Conservation (phyloP, 179 eudicot genomes). For the Nepenthes alata region DNA sequence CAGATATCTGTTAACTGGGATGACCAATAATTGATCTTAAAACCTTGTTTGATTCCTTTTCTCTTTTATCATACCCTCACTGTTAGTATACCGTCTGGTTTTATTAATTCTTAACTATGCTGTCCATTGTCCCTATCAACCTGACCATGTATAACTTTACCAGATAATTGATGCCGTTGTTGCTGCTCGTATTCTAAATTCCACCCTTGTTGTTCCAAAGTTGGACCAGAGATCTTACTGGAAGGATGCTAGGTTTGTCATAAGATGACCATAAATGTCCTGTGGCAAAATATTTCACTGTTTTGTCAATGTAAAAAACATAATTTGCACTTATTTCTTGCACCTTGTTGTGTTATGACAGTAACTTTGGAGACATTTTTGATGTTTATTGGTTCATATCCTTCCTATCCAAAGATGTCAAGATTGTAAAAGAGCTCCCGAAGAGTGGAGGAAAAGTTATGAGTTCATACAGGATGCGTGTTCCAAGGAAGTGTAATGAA, state of each 20-base stretch:
- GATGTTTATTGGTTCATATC: constrained; percentile 78
- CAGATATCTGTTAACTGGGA: no score
- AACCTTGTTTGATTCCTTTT: no score
- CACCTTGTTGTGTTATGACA: constrained; percentile 29
- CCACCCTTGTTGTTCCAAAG: constrained; percentile 83
- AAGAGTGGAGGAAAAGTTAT: constrained; percentile 34
- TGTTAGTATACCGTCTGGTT: neutral
- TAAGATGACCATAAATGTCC: neutral
- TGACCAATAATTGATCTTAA: no score
- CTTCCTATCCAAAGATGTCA: constrained; percentile 55
- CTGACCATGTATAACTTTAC: constrained; percentile 1
- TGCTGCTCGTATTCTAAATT: constrained; percentile 94
- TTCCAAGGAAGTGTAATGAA: constrained; percentile 86
- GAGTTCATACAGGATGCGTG: constrained; percentile 66
- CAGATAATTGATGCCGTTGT: constrained; percentile 98
- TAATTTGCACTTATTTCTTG: constrained; percentile 5
- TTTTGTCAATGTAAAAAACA: neutral
- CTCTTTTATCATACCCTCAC: no score
- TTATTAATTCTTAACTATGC: neutral
- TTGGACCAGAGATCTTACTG: constrained; percentile 89
- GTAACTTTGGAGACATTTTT: constrained; percentile 85
- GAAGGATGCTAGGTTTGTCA: constrained; percentile 81
- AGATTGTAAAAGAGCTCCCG: constrained; percentile 68
- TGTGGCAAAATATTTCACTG: neutral
- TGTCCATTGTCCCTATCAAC: neutral